Evolutionary conservation across 169 alveolate genomes (phyloP).

Genomic region (Cytauxzoon felis): DNA sequence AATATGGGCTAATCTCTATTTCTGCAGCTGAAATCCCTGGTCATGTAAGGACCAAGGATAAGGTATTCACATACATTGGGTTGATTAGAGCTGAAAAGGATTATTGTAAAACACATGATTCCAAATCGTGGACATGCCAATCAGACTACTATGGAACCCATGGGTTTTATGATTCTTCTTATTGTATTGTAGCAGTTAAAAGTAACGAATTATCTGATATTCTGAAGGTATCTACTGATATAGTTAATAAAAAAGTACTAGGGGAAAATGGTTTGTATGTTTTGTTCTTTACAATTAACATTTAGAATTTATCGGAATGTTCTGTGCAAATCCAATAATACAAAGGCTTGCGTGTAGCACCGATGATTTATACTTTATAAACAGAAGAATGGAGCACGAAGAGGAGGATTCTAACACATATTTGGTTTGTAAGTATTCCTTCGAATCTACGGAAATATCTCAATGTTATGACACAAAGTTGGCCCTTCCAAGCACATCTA

Average conservation of each 20-base stretch:
- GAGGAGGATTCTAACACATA: background rate
- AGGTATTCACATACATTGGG: constrained; percentile 6
- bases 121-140: constrained; percentile 64
- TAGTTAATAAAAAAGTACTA: background rate
- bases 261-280: constrained; percentile 17
- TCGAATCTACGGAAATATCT: constrained; percentile 13
- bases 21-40: constrained; percentile 1
- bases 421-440: constrained; percentile 37
- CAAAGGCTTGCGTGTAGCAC: constrained; percentile 35
- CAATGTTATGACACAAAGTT: constrained; percentile 33
- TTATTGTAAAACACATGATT: background rate
- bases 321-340: constrained; percentile 56
- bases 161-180: constrained; percentile 11
- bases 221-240: constrained; percentile 11
- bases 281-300: background rate
- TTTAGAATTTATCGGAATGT: constrained; percentile 26
- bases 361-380: constrained; percentile 30
- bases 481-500: background rate
- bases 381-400: constrained; percentile 5
- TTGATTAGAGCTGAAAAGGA: constrained; percentile 25
- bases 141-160: constrained; percentile 1
- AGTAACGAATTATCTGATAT: constrained; percentile 8
- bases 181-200: constrained; percentile 37
- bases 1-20: constrained; percentile 15
- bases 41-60: background rate